Evolutionary conservation across 495 filamentous ascomycete species (phyloP).

Genomic region (Darksidea phi): DNA sequence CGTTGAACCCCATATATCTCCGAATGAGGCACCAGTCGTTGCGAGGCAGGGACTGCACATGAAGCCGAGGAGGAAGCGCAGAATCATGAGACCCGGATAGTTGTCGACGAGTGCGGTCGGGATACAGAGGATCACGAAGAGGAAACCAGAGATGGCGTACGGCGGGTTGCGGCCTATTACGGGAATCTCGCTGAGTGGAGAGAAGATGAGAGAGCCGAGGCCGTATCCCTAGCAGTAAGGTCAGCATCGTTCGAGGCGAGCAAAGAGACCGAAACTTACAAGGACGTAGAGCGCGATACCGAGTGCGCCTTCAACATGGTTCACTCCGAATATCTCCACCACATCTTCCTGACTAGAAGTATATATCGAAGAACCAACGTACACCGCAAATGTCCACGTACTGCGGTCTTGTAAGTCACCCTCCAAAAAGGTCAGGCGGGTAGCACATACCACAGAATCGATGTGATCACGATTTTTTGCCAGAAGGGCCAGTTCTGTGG

Average conservation of each 20-base stretch:
- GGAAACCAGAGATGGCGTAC: slow-evolving; percentile 37
- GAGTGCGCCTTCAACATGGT: slow-evolving; percentile 35
- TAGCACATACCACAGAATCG: slow-evolving; percentile 21
- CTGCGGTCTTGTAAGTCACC: slow-evolving; percentile 11
- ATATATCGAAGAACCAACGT: slow-evolving; percentile 36
- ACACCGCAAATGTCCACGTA: slow-evolving; percentile 37
- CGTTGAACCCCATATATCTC: slow-evolving; percentile 20
- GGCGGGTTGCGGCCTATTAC: slow-evolving; percentile 39
- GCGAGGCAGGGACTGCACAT: slow-evolving; percentile 25
- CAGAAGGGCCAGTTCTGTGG: slow-evolving; percentile 55
- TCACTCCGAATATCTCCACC: slow-evolving; percentile 38
- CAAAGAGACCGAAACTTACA: not conserved
- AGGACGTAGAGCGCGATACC: slow-evolving; percentile 43
- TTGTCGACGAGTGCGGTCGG: slow-evolving; percentile 37
- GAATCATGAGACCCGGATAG: slow-evolving; percentile 37
- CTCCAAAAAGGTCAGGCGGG: no score
- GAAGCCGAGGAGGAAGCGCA: slow-evolving; percentile 34
- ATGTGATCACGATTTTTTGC: slow-evolving; percentile 39
- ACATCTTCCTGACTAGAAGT: slow-evolving; percentile 23
- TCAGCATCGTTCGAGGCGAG: no score
- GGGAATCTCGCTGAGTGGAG: slow-evolving; percentile 34
- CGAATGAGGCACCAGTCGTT: slow-evolving; percentile 31
- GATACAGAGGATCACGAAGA: slow-evolving; percentile 39
- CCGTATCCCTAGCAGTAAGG: slow-evolving; percentile 37
- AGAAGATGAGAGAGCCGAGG: slow-evolving; percentile 41